Evolutionary conservation across 1,139 yeast species (phyloP).

Genomic region (Zygoascus sp.): DNA sequence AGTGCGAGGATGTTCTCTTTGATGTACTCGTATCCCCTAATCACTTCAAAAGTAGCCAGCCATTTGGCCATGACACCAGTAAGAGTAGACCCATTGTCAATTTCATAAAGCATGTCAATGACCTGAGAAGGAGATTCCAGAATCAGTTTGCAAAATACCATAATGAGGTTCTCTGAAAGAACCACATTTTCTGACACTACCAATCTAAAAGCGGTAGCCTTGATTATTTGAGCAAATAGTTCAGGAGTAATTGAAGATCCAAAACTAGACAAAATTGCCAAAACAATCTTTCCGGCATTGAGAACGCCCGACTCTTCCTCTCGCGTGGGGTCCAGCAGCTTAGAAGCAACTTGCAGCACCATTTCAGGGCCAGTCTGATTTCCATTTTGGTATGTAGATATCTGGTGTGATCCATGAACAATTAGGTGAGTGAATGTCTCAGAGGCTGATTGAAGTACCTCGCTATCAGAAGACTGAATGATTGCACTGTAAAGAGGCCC

Average conservation of each 20-base stretch:
- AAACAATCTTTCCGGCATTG: conserved; percentile 43
- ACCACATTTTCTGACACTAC: conserved; percentile 61
- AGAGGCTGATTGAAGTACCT: conserved; percentile 71
- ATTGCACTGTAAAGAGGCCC: conserved; percentile 52
- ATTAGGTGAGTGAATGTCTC: conserved; percentile 66
- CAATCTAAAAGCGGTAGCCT: conserved; percentile 68
- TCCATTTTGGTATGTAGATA: not conserved
- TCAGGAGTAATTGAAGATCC: conserved; percentile 44
- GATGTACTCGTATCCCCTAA: conserved; percentile 74
- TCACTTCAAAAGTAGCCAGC: conserved; percentile 75
- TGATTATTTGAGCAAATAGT: conserved; percentile 55
- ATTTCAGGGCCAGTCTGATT: conserved; percentile 48
- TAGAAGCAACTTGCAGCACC: conserved; percentile 59
- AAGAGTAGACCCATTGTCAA: conserved; percentile 42
- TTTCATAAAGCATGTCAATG: conserved; percentile 52
- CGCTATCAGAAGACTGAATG: conserved; percentile 62
- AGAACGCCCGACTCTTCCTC: conserved; percentile 79
- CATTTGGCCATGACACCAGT: conserved; percentile 61
- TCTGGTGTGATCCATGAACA: conserved; percentile 41
- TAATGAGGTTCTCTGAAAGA: conserved; percentile 69
- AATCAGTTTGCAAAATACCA: conserved; percentile 72
- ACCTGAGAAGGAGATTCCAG: conserved; percentile 57
- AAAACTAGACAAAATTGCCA: conserved; percentile 56
- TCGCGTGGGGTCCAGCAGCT: conserved; percentile 64
- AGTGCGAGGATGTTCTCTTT: conserved; percentile 61